These are phyloP conservation scores for Ganoderma boninense DNA, from an alignment of 1,284 basidiomycete species.

Conservation along the genomic window DNA sequence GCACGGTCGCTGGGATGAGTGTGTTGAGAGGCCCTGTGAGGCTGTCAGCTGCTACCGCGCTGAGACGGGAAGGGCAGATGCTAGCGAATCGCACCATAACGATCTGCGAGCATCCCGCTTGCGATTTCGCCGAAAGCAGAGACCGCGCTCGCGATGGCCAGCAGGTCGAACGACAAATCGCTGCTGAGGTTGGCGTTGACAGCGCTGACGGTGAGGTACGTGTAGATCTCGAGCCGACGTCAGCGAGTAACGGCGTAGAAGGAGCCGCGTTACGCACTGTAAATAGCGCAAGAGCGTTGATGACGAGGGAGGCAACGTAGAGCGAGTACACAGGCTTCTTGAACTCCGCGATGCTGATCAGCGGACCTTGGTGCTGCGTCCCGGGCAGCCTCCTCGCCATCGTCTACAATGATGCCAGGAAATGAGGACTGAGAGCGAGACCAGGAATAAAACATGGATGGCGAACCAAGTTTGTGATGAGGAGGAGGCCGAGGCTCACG, in stretches of 20 bases:
- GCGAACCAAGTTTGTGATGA: conserved; percentile 50
- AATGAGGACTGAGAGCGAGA: background rate
- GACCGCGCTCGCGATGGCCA: conserved; percentile 52
- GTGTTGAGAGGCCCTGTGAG: conserved; percentile 58
- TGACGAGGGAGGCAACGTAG: background rate
- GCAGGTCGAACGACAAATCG: conserved; percentile 51
- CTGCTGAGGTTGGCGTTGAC: conserved; percentile 41
- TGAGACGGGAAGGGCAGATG: background rate
- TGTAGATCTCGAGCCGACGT: background rate
- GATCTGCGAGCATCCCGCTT: conserved; percentile 49
- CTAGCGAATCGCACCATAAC: conserved; percentile 37
- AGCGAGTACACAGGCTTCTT: background rate
- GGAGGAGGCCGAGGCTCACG: conserved; percentile 53
- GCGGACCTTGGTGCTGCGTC: background rate
- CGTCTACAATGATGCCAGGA: background rate
- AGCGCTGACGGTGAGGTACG: background rate
- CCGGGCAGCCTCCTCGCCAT: background rate
- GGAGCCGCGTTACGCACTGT: background rate
- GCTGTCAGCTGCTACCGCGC: too few species aligned
- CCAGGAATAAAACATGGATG: background rate
- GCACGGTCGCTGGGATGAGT: conserved; percentile 57
- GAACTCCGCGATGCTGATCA: background rate
- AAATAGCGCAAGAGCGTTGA: background rate
- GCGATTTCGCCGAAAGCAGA: conserved; percentile 51
- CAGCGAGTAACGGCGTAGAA: background rate